phyloP scores from a whole-genome alignment of 305 asterid species.

The Solanum aculeatissimum region DNA sequence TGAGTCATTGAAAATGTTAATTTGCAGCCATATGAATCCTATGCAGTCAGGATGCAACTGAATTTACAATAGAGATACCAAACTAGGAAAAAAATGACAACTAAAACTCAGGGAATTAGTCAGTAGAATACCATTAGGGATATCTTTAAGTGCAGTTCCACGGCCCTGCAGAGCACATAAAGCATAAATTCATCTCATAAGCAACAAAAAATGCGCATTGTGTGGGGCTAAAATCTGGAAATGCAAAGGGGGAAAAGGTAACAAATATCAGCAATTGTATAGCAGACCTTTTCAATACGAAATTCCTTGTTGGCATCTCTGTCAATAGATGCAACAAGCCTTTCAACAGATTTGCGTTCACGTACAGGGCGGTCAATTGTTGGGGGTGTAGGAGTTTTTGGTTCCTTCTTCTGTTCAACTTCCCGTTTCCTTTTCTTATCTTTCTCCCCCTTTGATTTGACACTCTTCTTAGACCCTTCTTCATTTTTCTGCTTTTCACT shows the following conservation, averaged over 20 bases:
- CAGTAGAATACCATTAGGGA: constrained; percentile 54
- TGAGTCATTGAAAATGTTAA: background rate
- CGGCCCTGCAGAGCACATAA: constrained; percentile 45
- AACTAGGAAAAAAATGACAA: background rate
- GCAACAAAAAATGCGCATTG: background rate
- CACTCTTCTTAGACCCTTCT: constrained; percentile 33
- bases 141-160: constrained; percentile 78
- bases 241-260: background rate
- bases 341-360: constrained; percentile 24
- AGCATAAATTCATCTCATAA: background rate
- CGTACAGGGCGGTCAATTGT: constrained; percentile 25
- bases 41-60: background rate
- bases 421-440: constrained; percentile 26
- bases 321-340: constrained; percentile 20
- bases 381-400: constrained; percentile 13
- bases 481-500: constrained; percentile 16
- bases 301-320: constrained; percentile 20
- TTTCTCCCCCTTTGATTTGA: constrained; percentile 30
- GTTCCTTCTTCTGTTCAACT: constrained; percentile 21
- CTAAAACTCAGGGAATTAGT: background rate
- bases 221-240: background rate
- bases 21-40: background rate
- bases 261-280: background rate
- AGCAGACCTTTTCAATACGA: constrained; percentile 48
- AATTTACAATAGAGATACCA: background rate